Percentiles rank a stretch among this genome's conserved stretches.
phyloP scores from a whole-genome alignment of 192 early-diverging fungal genomes.

The Gamsiella multidivaricata region DNA sequence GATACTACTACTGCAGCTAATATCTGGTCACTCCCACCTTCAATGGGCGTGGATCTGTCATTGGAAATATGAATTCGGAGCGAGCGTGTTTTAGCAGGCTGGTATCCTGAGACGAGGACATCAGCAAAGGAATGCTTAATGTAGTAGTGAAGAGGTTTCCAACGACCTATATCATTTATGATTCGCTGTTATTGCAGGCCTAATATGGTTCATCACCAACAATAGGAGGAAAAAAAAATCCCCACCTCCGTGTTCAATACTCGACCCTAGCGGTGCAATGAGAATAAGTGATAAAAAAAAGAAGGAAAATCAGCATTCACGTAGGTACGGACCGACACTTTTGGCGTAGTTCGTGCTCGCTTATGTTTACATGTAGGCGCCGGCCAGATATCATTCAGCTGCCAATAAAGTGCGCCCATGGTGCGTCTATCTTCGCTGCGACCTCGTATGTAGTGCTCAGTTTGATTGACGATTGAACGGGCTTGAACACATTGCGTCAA shows the following conservation, averaged over 20 bases:
- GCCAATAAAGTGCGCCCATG: slow-evolving; percentile 52
- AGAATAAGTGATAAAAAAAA: not conserved
- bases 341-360: not conserved
- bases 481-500: slow-evolving; percentile 38
- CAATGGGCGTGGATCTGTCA: not conserved
- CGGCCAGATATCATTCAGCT: slow-evolving; percentile 52
- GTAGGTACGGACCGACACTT: too few species aligned
- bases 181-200: too few species aligned
- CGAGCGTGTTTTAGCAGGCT: not conserved
- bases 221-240: too few species aligned
- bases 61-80: slow-evolving; percentile 28
- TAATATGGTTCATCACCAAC: too few species aligned
- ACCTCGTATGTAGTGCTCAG: slow-evolving; percentile 35
- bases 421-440: slow-evolving; percentile 7
- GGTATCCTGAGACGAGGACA: slow-evolving; percentile 24
- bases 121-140: slow-evolving; percentile 31
- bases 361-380: slow-evolving; percentile 34
- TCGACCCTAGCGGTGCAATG: too few species aligned
- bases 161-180: slow-evolving; percentile 27
- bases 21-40: too few species aligned
- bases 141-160: slow-evolving; percentile 45
- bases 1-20: too few species aligned
- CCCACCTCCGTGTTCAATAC: slow-evolving; percentile 42
- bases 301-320: not conserved
- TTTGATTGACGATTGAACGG: slow-evolving; percentile 31